A percentile compares a stretch with the other conserved stretches of the same genome.
These are phyloP conservation scores for Pinguiococcus pyrenoidosus DNA, from an alignment of 108 stramenopile species.

Conservation along the genomic window DNA sequence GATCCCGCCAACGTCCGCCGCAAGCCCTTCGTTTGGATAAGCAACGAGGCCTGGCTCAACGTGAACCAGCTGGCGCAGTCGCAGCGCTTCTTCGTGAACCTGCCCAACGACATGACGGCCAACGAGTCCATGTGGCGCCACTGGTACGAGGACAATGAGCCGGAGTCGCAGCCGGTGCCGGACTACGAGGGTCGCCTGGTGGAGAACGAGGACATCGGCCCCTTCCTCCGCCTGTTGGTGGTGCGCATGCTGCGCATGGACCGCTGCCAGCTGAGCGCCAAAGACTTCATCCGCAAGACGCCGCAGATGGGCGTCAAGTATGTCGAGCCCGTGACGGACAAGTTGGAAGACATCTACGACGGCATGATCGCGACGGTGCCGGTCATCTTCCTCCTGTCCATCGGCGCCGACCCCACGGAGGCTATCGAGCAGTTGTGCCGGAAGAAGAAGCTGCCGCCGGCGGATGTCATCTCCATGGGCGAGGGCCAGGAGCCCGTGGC, in stretches of 20 bases:
- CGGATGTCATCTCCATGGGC: slow-evolving; percentile 68
- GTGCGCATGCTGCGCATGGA: slow-evolving; percentile 68
- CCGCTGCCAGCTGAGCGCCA: slow-evolving; percentile 65
- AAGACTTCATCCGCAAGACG: slow-evolving; percentile 60
- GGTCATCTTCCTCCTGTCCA: slow-evolving; percentile 68
- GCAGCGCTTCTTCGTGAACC: slow-evolving; percentile 56
- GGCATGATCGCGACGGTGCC: slow-evolving; percentile 60
- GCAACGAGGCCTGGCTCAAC: slow-evolving; percentile 69
- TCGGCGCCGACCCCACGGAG: slow-evolving; percentile 83
- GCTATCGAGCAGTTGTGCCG: slow-evolving; percentile 61
- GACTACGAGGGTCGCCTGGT: slow-evolving; percentile 61
- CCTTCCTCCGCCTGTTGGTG: slow-evolving; percentile 64
- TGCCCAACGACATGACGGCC: slow-evolving; percentile 56
- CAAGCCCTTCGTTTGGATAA: slow-evolving; percentile 76
- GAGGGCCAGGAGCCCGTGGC: slow-evolving; percentile 86
- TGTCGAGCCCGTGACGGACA: slow-evolving; percentile 80
- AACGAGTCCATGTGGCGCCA: slow-evolving; percentile 1
- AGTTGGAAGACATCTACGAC: slow-evolving; percentile 66
- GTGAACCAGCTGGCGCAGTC: slow-evolving; percentile 54
- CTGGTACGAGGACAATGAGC: slow-evolving; percentile 77
- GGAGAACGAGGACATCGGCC: slow-evolving; percentile 52
- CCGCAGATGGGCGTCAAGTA: slow-evolving; percentile 64
- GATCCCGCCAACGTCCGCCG: slow-evolving; percentile 48
- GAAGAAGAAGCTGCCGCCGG: slow-evolving; percentile 67
- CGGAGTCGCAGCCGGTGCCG: slow-evolving; percentile 62